These are phyloP conservation scores for Echinochloa phyllopogon DNA, from an alignment of 176 grass and related monocot genomes.

Conservation along the genomic window DNA sequence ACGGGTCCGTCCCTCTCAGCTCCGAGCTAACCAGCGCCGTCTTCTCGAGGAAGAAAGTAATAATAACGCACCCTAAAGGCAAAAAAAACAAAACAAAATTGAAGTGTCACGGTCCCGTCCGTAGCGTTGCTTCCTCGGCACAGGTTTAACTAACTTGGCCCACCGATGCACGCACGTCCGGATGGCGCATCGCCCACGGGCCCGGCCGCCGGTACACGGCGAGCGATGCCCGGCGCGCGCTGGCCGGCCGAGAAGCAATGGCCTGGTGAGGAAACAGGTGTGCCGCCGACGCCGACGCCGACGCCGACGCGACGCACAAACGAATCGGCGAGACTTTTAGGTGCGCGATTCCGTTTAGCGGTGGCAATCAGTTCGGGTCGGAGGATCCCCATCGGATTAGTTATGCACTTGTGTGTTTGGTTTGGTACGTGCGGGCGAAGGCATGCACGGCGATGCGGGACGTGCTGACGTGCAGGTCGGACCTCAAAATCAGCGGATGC, in stretches of 20 bases:
- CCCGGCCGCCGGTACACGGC: not conserved
- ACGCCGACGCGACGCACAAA: slow-evolving; percentile 25
- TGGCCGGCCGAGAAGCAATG: not conserved
- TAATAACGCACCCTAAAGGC: not conserved
- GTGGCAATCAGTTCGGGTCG: not conserved
- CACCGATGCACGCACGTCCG: slow-evolving; percentile 22
- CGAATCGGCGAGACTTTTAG: slow-evolving; percentile 28
- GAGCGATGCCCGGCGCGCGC: not conserved
- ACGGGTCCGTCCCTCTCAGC: slow-evolving; percentile 18
- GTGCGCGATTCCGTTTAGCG: slow-evolving; percentile 22
- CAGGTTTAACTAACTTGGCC: slow-evolving; percentile 41
- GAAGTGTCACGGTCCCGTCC: not conserved
- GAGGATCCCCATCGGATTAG: slow-evolving; percentile 24
- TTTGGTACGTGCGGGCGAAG: slow-evolving; percentile 38
- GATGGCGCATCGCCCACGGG: not conserved
- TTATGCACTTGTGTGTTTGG: not conserved
- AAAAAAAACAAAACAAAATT: too few relatives aligned
- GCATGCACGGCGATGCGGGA: slow-evolving; percentile 21
- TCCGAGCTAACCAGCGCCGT: slow-evolving; percentile 16
- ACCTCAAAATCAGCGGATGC: slow-evolving; percentile 3
- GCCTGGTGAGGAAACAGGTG: not conserved
- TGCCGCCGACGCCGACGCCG: not conserved
- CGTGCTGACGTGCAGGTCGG: slow-evolving; percentile 15
- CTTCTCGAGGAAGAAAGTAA: slow-evolving; percentile 16
- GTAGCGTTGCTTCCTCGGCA: slow-evolving; percentile 34